Evolutionary conservation across 306 rosid species (phyloP).

Genomic region (Spatholobus suberectus): DNA sequence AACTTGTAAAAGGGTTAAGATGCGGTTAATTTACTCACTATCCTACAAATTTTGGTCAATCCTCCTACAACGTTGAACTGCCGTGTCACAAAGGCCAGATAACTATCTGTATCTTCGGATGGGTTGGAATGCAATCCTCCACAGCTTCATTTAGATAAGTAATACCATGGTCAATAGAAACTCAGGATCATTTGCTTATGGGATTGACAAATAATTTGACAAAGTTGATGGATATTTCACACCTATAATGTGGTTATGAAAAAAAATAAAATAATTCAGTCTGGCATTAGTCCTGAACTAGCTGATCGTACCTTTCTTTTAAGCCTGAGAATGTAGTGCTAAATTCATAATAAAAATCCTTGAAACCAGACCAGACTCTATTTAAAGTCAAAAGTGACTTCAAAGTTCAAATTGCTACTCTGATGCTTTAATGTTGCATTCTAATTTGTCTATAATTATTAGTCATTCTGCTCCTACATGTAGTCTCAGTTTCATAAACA

Average conservation of each 20-base stretch:
- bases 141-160: neutral
- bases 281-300: neutral
- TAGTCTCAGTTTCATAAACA: neutral
- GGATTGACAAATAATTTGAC: neutral
- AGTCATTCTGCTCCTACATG: constrained; percentile 30
- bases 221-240: too few relatives aligned
- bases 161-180: neutral
- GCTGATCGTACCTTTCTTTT: neutral
- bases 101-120: neutral
- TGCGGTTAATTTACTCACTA: neutral
- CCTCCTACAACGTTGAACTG: neutral
- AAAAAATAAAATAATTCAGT: too few relatives aligned
- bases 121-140: neutral
- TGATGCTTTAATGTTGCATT: constrained; percentile 1
- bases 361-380: neutral
- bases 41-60: neutral
- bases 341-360: neutral
- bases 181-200: neutral
- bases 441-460: neutral
- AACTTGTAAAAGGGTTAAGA: neutral
- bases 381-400: neutral
- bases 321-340: neutral
- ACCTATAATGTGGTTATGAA: too few relatives aligned
- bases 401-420: neutral
- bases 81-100: neutral